Conservation (phyloP, 805 yeast genomes). For the Brettanomyces sp. region DNA sequence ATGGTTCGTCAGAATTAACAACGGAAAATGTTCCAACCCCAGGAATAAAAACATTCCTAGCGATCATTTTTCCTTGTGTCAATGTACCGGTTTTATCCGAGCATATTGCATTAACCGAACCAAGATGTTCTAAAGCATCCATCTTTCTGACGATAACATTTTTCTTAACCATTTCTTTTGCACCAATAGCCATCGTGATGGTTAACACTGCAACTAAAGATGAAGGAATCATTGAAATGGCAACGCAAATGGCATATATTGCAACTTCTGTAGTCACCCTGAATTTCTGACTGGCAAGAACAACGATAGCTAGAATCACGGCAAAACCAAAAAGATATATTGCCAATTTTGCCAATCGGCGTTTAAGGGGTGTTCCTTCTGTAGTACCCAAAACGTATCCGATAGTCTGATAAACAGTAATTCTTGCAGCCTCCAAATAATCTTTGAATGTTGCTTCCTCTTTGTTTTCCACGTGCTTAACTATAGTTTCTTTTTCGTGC, state of each 20-base stretch:
- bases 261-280: conserved; percentile 74
- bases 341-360: conserved; percentile 69
- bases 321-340: conserved; percentile 64
- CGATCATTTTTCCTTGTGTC: conserved; percentile 73
- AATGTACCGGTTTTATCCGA: conserved; percentile 80
- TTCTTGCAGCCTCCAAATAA: conserved; percentile 35
- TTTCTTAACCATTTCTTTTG: conserved; percentile 60
- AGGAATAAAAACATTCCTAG: conserved; percentile 63
- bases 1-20: conserved; percentile 47
- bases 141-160: conserved; percentile 68
- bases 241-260: conserved; percentile 80
- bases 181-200: conserved; percentile 80
- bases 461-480: conserved; percentile 32
- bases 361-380: conserved; percentile 76
- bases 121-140: conserved; percentile 71
- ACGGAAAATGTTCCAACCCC: conserved; percentile 48
- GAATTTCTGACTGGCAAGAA: conserved; percentile 76
- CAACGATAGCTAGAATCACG: conserved; percentile 77
- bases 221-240: conserved; percentile 74
- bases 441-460: conserved; percentile 38
- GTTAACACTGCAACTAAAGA: conserved; percentile 72
- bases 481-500: conserved; percentile 29
- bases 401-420: conserved; percentile 42
- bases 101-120: conserved; percentile 71
- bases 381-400: conserved; percentile 69